Percentiles rank a stretch among this genome's conserved stretches.
Evolutionary conservation across 768 basidiomycete genomes (phyloP).

Genomic region (Rhizopogon roseolus): DNA sequence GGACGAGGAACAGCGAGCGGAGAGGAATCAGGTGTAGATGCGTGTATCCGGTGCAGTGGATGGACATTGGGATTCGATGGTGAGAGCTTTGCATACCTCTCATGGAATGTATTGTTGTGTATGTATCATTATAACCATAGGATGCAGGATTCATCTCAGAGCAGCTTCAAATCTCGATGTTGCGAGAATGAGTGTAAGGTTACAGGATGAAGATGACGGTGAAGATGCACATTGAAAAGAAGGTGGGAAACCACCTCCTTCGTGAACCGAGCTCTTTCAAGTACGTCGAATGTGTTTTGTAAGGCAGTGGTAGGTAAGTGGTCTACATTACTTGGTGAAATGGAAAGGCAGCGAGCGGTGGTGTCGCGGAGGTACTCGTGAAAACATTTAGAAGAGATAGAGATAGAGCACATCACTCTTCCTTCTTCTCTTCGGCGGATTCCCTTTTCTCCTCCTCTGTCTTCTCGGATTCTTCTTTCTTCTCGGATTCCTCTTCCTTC

Average conservation of each 20-base stretch:
- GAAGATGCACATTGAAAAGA: not conserved
- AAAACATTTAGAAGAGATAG: constrained; percentile 2
- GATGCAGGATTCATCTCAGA: not conserved
- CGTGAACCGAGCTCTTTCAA: not conserved
- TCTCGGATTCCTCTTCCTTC: constrained; percentile 20
- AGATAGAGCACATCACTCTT: constrained; percentile 2
- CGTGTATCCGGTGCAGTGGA: not conserved
- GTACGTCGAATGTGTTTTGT: constrained; percentile 17
- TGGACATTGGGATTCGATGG: not conserved
- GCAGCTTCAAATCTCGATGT: not conserved
- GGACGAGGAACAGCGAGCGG: constrained; percentile 45
- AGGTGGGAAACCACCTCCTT: not conserved
- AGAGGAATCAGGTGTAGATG: constrained; percentile 10
- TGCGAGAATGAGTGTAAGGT: not conserved
- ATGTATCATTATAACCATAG: not conserved
- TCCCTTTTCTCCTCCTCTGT: constrained; percentile 24
- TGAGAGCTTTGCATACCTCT: not conserved
- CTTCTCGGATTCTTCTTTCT: constrained; percentile 12
- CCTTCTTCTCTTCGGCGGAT: constrained; percentile 32
- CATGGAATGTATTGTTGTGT: not conserved
- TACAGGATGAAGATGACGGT: not conserved
- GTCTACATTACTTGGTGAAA: constrained; percentile 26
- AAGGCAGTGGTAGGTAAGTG: constrained; percentile 21
- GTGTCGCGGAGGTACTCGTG: constrained; percentile 3
- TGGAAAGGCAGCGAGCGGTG: constrained; percentile 5